Base-by-base conservation (phyloP, 2,329 filamentous ascomycete species). In the Alternaria angustiovoidea region DNA sequence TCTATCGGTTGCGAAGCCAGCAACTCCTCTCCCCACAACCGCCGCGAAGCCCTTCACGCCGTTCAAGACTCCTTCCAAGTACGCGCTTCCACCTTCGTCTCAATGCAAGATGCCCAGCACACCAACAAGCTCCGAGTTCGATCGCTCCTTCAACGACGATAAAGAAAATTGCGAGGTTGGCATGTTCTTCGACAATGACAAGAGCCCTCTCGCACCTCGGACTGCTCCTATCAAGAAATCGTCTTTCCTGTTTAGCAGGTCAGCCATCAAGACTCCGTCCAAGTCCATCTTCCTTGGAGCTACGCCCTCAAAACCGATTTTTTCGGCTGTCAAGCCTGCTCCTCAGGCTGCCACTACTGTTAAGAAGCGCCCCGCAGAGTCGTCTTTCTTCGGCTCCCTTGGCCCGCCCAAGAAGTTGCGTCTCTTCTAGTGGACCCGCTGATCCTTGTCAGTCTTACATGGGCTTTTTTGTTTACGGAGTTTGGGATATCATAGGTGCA, bases 261-360 rank as follows among this genome's bases (percentile, higher is more conserved):
- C 83, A 3, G 84, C 85, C 57, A 81, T 74, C 51, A 73, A 84
- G 69, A 86, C 85, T 1, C 85, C 85, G 1, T 83, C 84, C 1
- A 87, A 87, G 69, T 82, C 84, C 18, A 68, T 59, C 34, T 69
- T 67, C 46, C 70, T 76, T 24, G 54, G 54, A n/a, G 58, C 71
- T 24, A 70, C 69, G 9, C 69, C 74, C 4, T 36, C 71, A 51
- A 66, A 71, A 46, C 64, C 63, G 4, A 52, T 62, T 44, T 48
- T 61, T 5, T 66, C 66, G 9, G 63, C 67, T 14, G 57, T 62
- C 14, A 68, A 69, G 65, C 66, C 64, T 52, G 47, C 43, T 30
- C 11, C 43, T 30, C 54, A 57, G 12, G 54, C 58, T 9, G 67
- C 68, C 47, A 66, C 69, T 3, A 70, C 67, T 1, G 62, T 57